Conservation (phyloP, 202 grass and related monocot species). For the Cymbopogon flexuosus region DNA sequence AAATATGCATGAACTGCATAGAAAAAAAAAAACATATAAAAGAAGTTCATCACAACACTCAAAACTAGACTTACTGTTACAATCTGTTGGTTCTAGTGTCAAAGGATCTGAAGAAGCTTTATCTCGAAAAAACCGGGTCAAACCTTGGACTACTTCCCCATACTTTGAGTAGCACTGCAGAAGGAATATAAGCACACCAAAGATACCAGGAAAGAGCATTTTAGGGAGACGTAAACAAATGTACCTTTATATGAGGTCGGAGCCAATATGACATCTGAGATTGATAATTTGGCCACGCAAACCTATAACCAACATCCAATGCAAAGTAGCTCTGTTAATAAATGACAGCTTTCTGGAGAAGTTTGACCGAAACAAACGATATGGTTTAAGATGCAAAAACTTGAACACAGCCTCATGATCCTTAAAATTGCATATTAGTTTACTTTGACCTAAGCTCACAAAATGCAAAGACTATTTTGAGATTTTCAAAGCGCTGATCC, state of each 20-base stretch:
- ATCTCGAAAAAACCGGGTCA: constrained; percentile 85
- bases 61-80: constrained; percentile 41
- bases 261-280: constrained; percentile 95
- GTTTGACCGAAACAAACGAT: constrained; percentile 7
- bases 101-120: constrained; percentile 47
- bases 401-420: constrained; percentile 15
- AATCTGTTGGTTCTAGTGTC: constrained; percentile 48
- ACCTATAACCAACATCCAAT: constrained; percentile 46
- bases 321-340: constrained; percentile 23
- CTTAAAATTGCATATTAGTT: background rate
- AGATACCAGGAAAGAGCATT: constrained; percentile 10
- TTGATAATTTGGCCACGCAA: constrained; percentile 64
- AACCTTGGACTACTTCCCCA: constrained; percentile 73
- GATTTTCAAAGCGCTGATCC: background rate
- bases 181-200: constrained; percentile 23
- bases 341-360: background rate
- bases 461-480: constrained; percentile 7
- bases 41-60: background rate
- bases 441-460: constrained; percentile 2
- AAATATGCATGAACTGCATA: background rate
- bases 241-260: constrained; percentile 75
- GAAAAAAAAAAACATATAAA: background rate
- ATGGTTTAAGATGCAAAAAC: constrained; percentile 5
- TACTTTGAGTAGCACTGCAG: constrained; percentile 81
- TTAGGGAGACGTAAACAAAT: constrained; percentile 20